Percentiles rank a stretch among this genome's conserved stretches.
Evolutionary conservation across 805 yeast species (phyloP).

Genomic region (Myxozyma udenii): DNA sequence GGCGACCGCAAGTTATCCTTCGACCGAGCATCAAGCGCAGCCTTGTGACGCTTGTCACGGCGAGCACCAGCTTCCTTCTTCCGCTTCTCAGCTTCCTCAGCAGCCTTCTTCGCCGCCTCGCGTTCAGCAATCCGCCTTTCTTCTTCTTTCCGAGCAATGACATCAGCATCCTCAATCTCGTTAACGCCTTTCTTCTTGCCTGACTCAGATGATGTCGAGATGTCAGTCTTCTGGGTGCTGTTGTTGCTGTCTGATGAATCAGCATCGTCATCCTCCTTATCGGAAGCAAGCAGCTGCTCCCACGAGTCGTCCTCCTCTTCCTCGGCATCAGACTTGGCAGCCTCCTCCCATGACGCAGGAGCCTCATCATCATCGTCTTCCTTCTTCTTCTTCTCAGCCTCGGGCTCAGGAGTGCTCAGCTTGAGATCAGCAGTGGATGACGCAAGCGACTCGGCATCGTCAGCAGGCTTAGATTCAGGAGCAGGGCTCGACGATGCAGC

Average conservation of each 20-base stretch:
- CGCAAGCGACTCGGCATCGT: conserved; percentile 34
- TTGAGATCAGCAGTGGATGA: conserved; percentile 35
- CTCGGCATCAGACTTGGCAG: conserved; percentile 28
- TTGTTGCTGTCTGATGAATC: conserved; percentile 31
- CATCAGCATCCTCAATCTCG: conserved; percentile 38
- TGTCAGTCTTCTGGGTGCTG: conserved; percentile 32
- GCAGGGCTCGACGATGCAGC: conserved; percentile 30
- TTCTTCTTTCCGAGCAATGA: conserved; percentile 37
- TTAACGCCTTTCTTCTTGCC: conserved; percentile 33
- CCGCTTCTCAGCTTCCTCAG: conserved; percentile 39
- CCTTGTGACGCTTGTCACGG: conserved; percentile 40
- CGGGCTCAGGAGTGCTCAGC: conserved; percentile 30
- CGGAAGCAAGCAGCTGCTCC: conserved; percentile 33
- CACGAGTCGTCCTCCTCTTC: conserved; percentile 28
- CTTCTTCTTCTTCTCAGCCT: conserved; percentile 33
- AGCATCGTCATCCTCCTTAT: conserved; percentile 30
- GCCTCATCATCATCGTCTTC: conserved; percentile 27
- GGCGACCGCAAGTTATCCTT: conserved; percentile 86
- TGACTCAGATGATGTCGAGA: conserved; percentile 37
- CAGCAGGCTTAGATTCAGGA: conserved; percentile 4
- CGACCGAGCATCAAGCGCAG: conserved; percentile 40
- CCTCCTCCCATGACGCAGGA: conserved; percentile 38
- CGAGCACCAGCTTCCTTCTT: conserved; percentile 39
- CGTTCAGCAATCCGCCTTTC: conserved; percentile 12
- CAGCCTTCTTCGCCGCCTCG: conserved; percentile 16